Evolutionary conservation across 2,329 filamentous ascomycete genomes (phyloP), one percentile per base, ranked within the genome.

Genomic region (Fusarium brevicatenulatum): DNA sequence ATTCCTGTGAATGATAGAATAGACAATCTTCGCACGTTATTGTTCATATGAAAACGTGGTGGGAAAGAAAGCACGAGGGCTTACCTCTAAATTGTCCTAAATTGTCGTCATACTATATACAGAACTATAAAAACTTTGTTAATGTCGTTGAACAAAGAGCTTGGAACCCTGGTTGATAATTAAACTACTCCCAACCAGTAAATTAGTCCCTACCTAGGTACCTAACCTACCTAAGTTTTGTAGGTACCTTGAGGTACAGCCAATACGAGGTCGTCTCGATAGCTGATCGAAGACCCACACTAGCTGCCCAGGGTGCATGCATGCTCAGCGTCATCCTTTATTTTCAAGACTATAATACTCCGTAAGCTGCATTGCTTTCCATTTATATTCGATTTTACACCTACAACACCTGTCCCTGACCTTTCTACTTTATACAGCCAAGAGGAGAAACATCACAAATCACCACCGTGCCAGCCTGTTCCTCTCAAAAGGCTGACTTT

Each of bases 281-380:
- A 18, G 50, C 19, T 54, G 23, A 30, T 54, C 23, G 19, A 49
- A 49, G 44, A n/a, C 43, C 68, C 68, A 68, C 68, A 44, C 23
- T 36, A 68, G 64, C 64, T 68, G 49, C 30, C 49, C n/a, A 49
- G 66, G 56, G 55, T 68, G 54, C 55, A 42, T 68, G 55, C 47
- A 63, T 68, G 55, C 37, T 63, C 55, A 32, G 68, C 62, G 68
- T 71, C 67, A 71, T 71, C 49, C 62, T 57, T 28, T 28, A 68
- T 53, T 58, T 56, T 44, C 55, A 47, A 23, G 28, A 53, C 25
- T 37, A 25, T 59, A 63, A 68, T 54, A 39, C 50, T 54, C 34
- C 34, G 34, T 54, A 54, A 54, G 50, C 50, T 54, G 50, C 50
- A 54, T 61, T 55, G 36, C 42, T 65, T 49, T 25, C 25, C 39